phyloP scores from a whole-genome alignment of 176 grass and related monocot genomes.

The Leersia perrieri region DNA sequence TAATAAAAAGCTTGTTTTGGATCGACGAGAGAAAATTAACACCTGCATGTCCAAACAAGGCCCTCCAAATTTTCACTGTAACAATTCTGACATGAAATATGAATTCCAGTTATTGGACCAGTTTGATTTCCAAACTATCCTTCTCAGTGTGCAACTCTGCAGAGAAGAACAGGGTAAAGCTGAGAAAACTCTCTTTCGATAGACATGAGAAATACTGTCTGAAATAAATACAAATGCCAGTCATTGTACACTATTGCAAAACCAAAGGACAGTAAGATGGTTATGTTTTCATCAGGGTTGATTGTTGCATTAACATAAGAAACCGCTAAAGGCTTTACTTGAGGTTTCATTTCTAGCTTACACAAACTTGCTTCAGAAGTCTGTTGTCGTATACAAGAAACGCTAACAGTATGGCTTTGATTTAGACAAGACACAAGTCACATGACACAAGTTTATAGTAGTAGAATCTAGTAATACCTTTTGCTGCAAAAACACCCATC shows the following conservation, averaged over 20 bases:
- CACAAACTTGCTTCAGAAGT: no score
- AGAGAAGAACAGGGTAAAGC: neutral
- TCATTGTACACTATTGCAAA: neutral
- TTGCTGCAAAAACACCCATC: neutral
- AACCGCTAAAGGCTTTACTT: no score
- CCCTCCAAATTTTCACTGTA: neutral
- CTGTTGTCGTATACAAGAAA: neutral
- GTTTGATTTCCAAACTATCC: neutral
- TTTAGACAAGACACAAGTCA: neutral
- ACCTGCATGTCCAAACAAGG: no score
- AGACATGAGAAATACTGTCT: neutral
- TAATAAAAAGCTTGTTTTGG: no score
- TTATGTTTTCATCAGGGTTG: no score
- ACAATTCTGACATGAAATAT: no score
- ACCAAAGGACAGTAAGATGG: neutral
- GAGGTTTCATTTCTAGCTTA: no score
- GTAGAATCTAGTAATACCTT: neutral
- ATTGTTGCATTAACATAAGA: no score
- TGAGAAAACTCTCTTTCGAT: neutral
- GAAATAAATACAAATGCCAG: neutral
- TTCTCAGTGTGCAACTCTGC: neutral
- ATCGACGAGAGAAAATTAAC: no score
- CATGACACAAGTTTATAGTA: neutral
- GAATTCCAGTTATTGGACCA: neutral
- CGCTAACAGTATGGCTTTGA: neutral